Conservation (phyloP, 1,139 yeast species). For the Kurtzmaniella quercitrusa region DNA sequence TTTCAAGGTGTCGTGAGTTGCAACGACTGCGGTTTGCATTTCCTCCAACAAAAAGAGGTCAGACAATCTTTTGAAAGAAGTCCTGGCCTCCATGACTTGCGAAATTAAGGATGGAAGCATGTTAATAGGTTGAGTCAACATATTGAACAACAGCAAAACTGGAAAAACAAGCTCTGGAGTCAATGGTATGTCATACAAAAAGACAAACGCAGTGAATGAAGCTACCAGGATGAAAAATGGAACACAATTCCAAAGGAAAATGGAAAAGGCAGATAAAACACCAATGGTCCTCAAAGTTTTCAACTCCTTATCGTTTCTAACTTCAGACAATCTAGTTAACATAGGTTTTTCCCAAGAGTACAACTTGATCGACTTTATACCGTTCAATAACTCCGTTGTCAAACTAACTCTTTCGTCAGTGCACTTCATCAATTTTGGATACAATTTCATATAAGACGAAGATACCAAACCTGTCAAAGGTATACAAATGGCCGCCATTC, state of each 20-base stretch:
- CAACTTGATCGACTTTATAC: slow-evolving; percentile 54
- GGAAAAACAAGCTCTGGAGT: slow-evolving; percentile 85
- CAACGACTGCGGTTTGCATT: slow-evolving; percentile 18
- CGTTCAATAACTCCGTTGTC: slow-evolving; percentile 23
- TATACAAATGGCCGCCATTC: slow-evolving; percentile 18
- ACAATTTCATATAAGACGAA: slow-evolving; percentile 12
- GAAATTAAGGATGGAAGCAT: slow-evolving; percentile 20
- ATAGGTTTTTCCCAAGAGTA: slow-evolving; percentile 87
- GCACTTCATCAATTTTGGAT: slow-evolving; percentile 18
- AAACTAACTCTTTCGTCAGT: slow-evolving; percentile 25
- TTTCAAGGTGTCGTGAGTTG: slow-evolving; percentile 8
- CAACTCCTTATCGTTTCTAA: slow-evolving; percentile 63
- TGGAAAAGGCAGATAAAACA: slow-evolving; percentile 54
- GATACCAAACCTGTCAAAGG: slow-evolving; percentile 19
- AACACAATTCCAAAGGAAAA: slow-evolving; percentile 63
- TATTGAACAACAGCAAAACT: slow-evolving; percentile 67
- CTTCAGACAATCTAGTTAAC: slow-evolving; percentile 54
- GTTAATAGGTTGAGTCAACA: slow-evolving; percentile 41
- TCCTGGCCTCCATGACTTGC: slow-evolving; percentile 17
- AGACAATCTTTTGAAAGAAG: slow-evolving; percentile 21
- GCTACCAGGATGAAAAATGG: slow-evolving; percentile 68
- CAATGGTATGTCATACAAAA: slow-evolving; percentile 53
- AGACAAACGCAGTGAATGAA: slow-evolving; percentile 66
- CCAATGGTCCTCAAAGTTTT: slow-evolving; percentile 49
- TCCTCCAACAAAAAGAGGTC: slow-evolving; percentile 27